Conservation (phyloP, 768 basidiomycete species). For the Crucibulum laeve region DNA sequence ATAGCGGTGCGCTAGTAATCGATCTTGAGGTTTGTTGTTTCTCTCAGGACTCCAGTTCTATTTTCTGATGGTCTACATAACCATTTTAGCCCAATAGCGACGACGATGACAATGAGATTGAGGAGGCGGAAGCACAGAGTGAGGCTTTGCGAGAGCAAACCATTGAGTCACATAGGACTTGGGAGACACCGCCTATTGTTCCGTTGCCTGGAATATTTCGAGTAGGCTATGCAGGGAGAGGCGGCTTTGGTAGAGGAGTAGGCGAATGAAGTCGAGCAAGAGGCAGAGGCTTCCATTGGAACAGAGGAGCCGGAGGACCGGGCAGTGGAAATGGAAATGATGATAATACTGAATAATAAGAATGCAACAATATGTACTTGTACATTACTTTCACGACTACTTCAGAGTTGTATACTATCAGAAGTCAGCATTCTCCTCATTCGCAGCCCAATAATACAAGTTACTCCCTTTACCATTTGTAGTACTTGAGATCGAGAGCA, state of each 20-base stretch:
- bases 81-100: constrained; percentile 24
- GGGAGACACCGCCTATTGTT: constrained; percentile 18
- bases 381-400: too few relatives aligned
- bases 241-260: constrained; percentile 15
- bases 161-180: constrained; percentile 1
- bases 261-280: neutral
- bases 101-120: constrained; percentile 31
- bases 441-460: too few relatives aligned
- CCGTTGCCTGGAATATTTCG: constrained; percentile 37
- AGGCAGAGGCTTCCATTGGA: neutral
- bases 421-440: too few relatives aligned
- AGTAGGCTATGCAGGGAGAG: constrained; percentile 58
- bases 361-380: too few relatives aligned
- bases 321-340: too few relatives aligned
- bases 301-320: too few relatives aligned
- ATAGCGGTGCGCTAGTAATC: constrained; percentile 84
- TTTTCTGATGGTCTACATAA: constrained; percentile 7
- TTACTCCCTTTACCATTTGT: too few relatives aligned
- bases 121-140: constrained; percentile 15
- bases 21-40: constrained; percentile 62
- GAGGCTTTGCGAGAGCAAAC: neutral
- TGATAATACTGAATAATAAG: too few relatives aligned
- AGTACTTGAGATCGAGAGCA: too few relatives aligned
- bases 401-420: too few relatives aligned
- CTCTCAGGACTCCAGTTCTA: constrained; percentile 1